These are phyloP conservation scores for Magnaporthiopsis rhizophila DNA, from an alignment of 2,329 filamentous ascomycete species.

Conservation along the genomic window DNA sequence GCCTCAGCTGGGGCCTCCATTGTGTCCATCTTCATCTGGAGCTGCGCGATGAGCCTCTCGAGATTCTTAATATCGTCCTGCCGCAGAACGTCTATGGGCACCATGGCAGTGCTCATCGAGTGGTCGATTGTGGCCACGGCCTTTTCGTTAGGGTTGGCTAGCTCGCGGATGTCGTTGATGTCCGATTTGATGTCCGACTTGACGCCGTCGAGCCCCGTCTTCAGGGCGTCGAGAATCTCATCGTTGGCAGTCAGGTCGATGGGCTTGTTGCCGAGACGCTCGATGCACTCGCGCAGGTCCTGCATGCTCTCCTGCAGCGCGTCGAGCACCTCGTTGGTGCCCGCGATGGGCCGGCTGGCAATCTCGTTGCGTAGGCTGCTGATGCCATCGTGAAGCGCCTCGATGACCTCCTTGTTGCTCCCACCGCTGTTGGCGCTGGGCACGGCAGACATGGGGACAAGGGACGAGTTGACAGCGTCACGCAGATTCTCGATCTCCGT, in stretches of 20 bases:
- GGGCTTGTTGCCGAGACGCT: conserved; percentile 69
- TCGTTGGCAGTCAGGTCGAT: conserved; percentile 76
- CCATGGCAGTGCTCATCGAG: conserved; percentile 31
- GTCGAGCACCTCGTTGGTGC: conserved; percentile 82
- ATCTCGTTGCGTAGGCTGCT: conserved; percentile 70
- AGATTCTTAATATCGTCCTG: conserved; percentile 76
- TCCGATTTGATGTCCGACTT: conserved; percentile 55
- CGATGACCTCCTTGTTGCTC: conserved; percentile 56
- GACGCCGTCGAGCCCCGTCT: conserved; percentile 68
- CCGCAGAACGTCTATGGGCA: conserved; percentile 46
- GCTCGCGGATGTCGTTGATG: conserved; percentile 58
- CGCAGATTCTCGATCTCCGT: conserved; percentile 77
- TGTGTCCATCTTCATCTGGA: conserved; percentile 76
- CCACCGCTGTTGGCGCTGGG: conserved; percentile 28
- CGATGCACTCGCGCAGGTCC: conserved; percentile 68
- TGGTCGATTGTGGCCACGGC: conserved; percentile 46
- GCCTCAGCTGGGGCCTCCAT: conserved; percentile 47
- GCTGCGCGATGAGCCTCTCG: conserved; percentile 72
- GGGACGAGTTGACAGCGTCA: conserved; percentile 63
- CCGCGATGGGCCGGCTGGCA: conserved; percentile 52
- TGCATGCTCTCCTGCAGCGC: conserved; percentile 83
- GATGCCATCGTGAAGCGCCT: conserved; percentile 63
- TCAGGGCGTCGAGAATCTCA: conserved; percentile 82
- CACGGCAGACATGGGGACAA: conserved; percentile 37
- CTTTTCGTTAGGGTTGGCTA: conserved; percentile 28